Conservation (phyloP, 1,284 basidiomycete genomes). For the Apiotrichum gracile region DNA sequence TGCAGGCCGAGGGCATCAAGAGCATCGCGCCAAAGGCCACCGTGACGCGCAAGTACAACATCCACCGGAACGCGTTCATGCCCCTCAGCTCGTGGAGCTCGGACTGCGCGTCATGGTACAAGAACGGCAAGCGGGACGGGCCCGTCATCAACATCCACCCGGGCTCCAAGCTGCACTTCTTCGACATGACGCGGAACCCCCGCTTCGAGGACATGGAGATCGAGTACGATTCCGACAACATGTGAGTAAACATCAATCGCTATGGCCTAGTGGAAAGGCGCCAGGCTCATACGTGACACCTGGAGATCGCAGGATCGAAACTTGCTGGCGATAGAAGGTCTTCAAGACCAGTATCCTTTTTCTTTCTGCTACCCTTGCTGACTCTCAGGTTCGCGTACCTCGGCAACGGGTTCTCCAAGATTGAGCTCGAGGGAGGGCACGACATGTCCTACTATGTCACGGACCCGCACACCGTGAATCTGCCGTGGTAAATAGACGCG, state of each 20-base stretch:
- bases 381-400: slow-evolving; percentile 20
- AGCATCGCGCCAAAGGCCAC: slow-evolving; percentile 25
- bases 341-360: not conserved
- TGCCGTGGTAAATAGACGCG: slow-evolving; percentile 7
- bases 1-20: slow-evolving; percentile 22
- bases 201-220: slow-evolving; percentile 39
- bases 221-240: slow-evolving; percentile 21
- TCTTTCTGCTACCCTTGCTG: not conserved
- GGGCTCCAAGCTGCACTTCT: slow-evolving; percentile 20
- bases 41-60: slow-evolving; percentile 33
- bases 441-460: slow-evolving; percentile 12
- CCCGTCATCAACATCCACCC: slow-evolving; percentile 20
- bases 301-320: no score
- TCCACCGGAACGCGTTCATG: slow-evolving; percentile 28
- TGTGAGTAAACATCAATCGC: no score
- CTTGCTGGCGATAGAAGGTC: no score
- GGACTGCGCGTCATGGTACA: slow-evolving; percentile 27
- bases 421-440: slow-evolving; percentile 20
- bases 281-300: no score
- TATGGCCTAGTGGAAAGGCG: no score
- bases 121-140: slow-evolving; percentile 17
- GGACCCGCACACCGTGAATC: not conserved
- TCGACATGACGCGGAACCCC: slow-evolving; percentile 26
- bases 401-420: slow-evolving; percentile 28
- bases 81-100: slow-evolving; percentile 27